These are phyloP conservation scores for Quercus lobata DNA, from an alignment of 331 rosid genomes.

Conservation along the genomic window DNA sequence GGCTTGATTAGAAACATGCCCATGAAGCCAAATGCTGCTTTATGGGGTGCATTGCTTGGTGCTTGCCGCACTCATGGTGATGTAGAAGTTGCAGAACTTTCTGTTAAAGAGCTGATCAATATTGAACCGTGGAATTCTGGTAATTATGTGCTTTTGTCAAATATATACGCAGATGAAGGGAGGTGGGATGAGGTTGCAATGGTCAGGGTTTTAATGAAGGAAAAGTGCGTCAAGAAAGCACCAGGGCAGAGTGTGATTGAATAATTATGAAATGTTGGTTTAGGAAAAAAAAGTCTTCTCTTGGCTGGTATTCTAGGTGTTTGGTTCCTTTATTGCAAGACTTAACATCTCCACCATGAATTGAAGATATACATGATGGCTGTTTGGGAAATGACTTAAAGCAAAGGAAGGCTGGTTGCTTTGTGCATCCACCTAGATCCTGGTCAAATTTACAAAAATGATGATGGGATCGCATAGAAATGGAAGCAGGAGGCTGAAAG, in stretches of 20 bases:
- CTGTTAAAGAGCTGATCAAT: conserved; percentile 44
- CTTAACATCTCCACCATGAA: neutral
- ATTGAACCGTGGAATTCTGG: conserved; percentile 68
- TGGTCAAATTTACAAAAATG: neutral
- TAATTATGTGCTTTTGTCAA: conserved; percentile 57
- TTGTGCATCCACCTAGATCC: neutral
- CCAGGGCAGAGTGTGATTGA: conserved; percentile 51
- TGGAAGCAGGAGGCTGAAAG: neutral
- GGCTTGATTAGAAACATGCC: conserved; percentile 55
- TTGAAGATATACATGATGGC: neutral
- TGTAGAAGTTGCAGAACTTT: conserved; percentile 41
- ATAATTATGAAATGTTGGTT: conserved; percentile 10
- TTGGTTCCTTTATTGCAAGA: neutral
- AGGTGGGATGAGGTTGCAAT: conserved; percentile 63
- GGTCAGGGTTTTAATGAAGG: conserved; percentile 43
- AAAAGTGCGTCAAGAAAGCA: conserved; percentile 38
- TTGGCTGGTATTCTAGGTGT: neutral
- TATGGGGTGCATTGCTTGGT: conserved; percentile 65
- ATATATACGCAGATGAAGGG: conserved; percentile 55
- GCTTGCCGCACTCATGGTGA: conserved; percentile 60
- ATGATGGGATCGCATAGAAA: neutral
- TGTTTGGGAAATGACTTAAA: neutral
- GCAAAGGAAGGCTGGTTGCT: neutral
- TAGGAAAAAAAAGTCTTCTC: neutral
- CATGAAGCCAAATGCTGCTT: conserved; percentile 48